These are phyloP conservation scores for Lactifluus piperatus DNA, from an alignment of 768 basidiomycete species.

Conservation along the genomic window DNA sequence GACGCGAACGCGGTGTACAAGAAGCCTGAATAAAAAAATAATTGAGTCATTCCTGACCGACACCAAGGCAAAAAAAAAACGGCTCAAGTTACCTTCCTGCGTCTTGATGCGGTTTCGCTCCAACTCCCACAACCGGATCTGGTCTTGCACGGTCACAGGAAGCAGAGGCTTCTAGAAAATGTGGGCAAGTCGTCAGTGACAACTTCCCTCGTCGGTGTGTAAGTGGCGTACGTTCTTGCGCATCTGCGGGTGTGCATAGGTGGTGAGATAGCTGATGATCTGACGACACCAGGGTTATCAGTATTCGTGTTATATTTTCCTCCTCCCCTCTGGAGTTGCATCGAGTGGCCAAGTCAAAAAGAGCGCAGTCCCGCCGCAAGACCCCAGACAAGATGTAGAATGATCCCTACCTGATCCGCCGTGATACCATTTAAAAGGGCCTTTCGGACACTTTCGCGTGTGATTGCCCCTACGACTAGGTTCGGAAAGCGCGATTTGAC, in stretches of 20 bases:
- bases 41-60: neutral
- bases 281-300: constrained; percentile 27
- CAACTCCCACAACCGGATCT: constrained; percentile 94
- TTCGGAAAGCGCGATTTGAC: constrained; percentile 95
- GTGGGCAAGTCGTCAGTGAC: neutral
- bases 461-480: constrained; percentile 92
- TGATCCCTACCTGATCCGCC: constrained; percentile 77
- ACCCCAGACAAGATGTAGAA: neutral
- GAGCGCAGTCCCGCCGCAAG: neutral
- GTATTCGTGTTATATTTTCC: neutral
- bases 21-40: too few relatives aligned
- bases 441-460: constrained; percentile 90
- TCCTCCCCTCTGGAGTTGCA: neutral
- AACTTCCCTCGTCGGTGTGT: constrained; percentile 1
- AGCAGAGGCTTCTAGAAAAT: constrained; percentile 72
- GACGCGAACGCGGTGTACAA: constrained; percentile 85
- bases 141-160: constrained; percentile 96
- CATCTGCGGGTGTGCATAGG: constrained; percentile 98
- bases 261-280: constrained; percentile 93
- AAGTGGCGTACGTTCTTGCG: constrained; percentile 64
- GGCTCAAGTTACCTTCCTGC: constrained; percentile 59
- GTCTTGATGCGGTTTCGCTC: constrained; percentile 88
- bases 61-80: neutral
- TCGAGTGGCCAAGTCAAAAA: too few relatives aligned
- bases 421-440: constrained; percentile 93